A percentile compares a stretch with the other conserved stretches of the same genome.
Conservation (phyloP, 257 asterid genomes). For the Petunia secreta region DNA sequence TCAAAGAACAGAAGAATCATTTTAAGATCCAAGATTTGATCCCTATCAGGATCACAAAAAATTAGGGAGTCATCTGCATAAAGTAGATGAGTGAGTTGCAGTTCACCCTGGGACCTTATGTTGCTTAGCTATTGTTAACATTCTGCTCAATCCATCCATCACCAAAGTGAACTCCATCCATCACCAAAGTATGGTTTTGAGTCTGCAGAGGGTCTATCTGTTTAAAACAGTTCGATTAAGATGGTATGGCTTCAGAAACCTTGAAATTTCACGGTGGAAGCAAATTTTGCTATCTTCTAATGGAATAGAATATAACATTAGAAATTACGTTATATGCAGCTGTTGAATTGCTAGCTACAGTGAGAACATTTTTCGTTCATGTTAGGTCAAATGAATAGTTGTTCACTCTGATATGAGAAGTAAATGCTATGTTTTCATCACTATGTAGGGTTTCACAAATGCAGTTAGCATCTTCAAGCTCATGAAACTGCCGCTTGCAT, state of each 20-base stretch:
- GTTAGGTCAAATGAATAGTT: not conserved
- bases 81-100: too few relatives aligned
- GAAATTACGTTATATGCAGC: not conserved
- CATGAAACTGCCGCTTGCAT: not conserved
- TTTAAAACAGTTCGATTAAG: not conserved
- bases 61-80: too few relatives aligned
- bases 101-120: too few relatives aligned
- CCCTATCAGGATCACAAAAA: too few relatives aligned
- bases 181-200: not conserved
- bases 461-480: slow-evolving; percentile 9
- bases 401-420: not conserved
- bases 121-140: too few relatives aligned
- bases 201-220: not conserved
- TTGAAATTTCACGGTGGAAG: slow-evolving; percentile 17
- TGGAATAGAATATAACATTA: not conserved
- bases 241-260: not conserved
- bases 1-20: too few relatives aligned
- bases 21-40: too few relatives aligned
- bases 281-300: not conserved
- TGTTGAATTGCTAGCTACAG: not conserved
- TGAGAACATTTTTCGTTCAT: not conserved
- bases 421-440: not conserved
- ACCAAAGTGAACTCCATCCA: too few relatives aligned
- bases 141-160: too few relatives aligned
- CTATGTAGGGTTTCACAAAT: not conserved